A percentile compares a stretch with the other conserved stretches of the same genome.
These are phyloP conservation scores for Brettanomyces sp. DNA, from an alignment of 805 yeast species.

Conservation along the genomic window DNA sequence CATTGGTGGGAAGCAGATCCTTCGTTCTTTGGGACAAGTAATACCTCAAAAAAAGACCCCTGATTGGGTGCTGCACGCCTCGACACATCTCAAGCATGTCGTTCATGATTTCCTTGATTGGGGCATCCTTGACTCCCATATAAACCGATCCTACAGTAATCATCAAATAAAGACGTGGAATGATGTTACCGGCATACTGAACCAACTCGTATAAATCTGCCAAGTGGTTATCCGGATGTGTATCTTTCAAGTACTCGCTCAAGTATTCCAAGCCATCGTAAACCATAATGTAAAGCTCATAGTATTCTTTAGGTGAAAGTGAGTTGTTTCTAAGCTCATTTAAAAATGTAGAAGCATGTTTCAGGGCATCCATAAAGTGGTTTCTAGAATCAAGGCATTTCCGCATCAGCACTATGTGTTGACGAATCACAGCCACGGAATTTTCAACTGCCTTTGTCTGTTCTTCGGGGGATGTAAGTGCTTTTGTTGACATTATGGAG, in stretches of 20 bases:
- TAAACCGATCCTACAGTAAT: constrained; percentile 89
- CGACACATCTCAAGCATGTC: constrained; percentile 98
- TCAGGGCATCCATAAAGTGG: constrained; percentile 76
- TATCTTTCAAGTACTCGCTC: constrained; percentile 53
- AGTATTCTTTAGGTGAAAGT: constrained; percentile 83
- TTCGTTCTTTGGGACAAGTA: constrained; percentile 80
- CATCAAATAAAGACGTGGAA: constrained; percentile 90
- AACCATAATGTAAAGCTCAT: constrained; percentile 76
- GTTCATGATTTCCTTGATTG: constrained; percentile 76
- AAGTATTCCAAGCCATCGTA: constrained; percentile 74
- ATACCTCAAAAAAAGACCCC: constrained; percentile 86
- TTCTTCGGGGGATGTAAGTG: constrained; percentile 13
- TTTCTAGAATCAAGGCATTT: constrained; percentile 57
- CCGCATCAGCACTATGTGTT: constrained; percentile 69
- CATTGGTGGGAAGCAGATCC: constrained; percentile 40
- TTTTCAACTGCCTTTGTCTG: constrained; percentile 30
- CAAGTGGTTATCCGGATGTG: constrained; percentile 61
- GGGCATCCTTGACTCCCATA: constrained; percentile 69
- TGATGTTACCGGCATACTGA: constrained; percentile 88
- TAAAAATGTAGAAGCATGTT: constrained; percentile 75
- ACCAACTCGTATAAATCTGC: constrained; percentile 91
- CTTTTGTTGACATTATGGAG: neutral
- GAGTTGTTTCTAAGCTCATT: constrained; percentile 71
- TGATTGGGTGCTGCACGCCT: constrained; percentile 90
- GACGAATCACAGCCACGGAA: constrained; percentile 45